Evolutionary conservation across 202 grass and related monocot genomes (phyloP).

Genomic region (Setaria italica): DNA sequence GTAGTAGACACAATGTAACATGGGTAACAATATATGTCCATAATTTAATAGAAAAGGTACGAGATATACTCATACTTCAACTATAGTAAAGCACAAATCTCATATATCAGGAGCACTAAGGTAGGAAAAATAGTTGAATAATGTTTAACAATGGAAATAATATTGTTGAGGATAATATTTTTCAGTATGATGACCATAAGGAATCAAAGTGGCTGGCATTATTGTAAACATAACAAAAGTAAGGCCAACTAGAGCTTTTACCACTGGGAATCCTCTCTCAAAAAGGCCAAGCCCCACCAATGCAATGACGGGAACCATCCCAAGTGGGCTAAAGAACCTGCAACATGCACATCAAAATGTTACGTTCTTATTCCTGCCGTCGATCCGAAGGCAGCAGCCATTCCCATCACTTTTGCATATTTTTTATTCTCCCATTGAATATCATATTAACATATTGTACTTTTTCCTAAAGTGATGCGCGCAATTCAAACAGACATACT

Average conservation of each 20-base stretch:
- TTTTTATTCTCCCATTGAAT: constrained; percentile 20
- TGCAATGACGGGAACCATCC: constrained; percentile 91
- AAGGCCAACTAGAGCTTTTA: constrained; percentile 52
- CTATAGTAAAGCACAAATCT: background rate
- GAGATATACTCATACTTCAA: background rate
- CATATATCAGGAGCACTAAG: background rate
- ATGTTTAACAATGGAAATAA: background rate
- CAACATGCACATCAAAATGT: constrained; percentile 54
- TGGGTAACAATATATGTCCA: background rate
- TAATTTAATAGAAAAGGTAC: background rate
- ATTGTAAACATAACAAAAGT: constrained; percentile 12
- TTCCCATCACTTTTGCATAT: constrained; percentile 34
- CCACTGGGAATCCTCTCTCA: constrained; percentile 98
- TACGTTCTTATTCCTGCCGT: constrained; percentile 56
- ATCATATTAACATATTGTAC: constrained; percentile 39
- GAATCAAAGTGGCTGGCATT: constrained; percentile 13
- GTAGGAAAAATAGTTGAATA: background rate
- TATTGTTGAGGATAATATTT: background rate
- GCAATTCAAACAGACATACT: constrained; percentile 44
- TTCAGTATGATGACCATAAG: background rate
- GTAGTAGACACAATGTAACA: background rate
- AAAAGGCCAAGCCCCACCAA: constrained; percentile 97
- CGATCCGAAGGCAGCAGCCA: constrained; percentile 40
- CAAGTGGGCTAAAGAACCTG: constrained; percentile 99
- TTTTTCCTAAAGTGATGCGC: constrained; percentile 49